Evolutionary conservation across 768 basidiomycete species (phyloP).

Genomic region (Suillus variegatus): DNA sequence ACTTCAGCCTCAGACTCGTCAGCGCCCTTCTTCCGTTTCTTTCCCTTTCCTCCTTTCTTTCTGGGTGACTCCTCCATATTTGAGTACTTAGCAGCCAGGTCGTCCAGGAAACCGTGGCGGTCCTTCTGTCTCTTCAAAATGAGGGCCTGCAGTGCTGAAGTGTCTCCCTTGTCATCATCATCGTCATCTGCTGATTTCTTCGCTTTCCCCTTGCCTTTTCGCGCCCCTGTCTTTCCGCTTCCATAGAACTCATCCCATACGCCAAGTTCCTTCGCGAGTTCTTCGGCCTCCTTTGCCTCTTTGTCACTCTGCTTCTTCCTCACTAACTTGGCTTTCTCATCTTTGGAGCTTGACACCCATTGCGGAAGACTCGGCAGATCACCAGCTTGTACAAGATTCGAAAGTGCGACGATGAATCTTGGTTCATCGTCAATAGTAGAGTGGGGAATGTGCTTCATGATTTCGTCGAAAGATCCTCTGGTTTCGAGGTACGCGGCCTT

Average conservation of each 20-base stretch:
- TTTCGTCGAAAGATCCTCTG: slow-evolving; percentile 73
- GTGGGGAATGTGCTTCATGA: slow-evolving; percentile 87
- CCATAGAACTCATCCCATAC: slow-evolving; percentile 96
- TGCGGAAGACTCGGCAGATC: slow-evolving; percentile 53
- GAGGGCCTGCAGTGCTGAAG: slow-evolving; percentile 74
- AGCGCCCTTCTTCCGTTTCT: slow-evolving; percentile 50
- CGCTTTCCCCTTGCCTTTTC: slow-evolving; percentile 55
- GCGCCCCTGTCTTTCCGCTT: slow-evolving; percentile 63
- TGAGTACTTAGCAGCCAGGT: slow-evolving; percentile 72
- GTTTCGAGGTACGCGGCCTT: slow-evolving; percentile 70
- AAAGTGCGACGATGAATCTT: slow-evolving; percentile 74
- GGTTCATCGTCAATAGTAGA: slow-evolving; percentile 82
- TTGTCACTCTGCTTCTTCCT: slow-evolving; percentile 73
- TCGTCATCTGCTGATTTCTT: slow-evolving; percentile 34
- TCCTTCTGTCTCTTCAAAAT: slow-evolving; percentile 78
- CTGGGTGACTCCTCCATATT: slow-evolving; percentile 40
- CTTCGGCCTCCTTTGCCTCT: slow-evolving; percentile 85
- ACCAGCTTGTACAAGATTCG: slow-evolving; percentile 62
- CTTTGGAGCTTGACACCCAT: slow-evolving; percentile 76
- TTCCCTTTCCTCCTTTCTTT: slow-evolving; percentile 48
- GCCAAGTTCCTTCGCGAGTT: slow-evolving; percentile 81
- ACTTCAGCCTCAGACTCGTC: slow-evolving; percentile 37
- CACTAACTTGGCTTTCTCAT: slow-evolving; percentile 76
- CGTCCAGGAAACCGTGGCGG: slow-evolving; percentile 72
- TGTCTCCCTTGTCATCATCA: slow-evolving; percentile 53